Evolutionary conservation across 208 protist species (phyloP).

Genomic region (Naegleria fowleri): DNA sequence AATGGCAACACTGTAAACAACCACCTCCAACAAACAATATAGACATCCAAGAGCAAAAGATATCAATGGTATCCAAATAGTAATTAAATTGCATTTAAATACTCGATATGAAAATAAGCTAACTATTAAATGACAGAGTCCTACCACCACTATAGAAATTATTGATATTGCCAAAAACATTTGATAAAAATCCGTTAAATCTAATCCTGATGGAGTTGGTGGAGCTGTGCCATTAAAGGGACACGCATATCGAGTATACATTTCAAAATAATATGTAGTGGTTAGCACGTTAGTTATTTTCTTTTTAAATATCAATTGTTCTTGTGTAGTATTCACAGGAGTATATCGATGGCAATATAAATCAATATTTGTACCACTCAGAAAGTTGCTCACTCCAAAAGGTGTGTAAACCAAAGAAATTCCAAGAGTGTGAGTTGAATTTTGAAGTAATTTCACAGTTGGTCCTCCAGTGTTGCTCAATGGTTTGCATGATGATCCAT

Average conservation of each 20-base stretch:
- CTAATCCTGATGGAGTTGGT: not conserved
- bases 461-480: not conserved
- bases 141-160: not conserved
- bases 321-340: not conserved
- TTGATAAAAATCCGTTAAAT: not conserved
- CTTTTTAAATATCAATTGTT: not conserved
- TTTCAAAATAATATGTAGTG: constrained; percentile 2
- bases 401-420: not conserved
- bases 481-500: not conserved
- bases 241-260: not conserved
- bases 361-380: not conserved
- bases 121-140: not conserved
- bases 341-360: not conserved
- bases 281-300: not conserved
- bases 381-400: not conserved
- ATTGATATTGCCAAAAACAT: not conserved
- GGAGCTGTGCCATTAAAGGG: not conserved
- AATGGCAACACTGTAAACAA: not conserved
- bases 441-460: not conserved
- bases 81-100: not conserved
- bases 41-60: not conserved
- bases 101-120: not conserved
- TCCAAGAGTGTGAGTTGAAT: not conserved
- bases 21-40: not conserved
- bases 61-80: not conserved